Base-by-base conservation (phyloP, 352 stramenopile species). In the Globisporangium cylindrosporum region DNA sequence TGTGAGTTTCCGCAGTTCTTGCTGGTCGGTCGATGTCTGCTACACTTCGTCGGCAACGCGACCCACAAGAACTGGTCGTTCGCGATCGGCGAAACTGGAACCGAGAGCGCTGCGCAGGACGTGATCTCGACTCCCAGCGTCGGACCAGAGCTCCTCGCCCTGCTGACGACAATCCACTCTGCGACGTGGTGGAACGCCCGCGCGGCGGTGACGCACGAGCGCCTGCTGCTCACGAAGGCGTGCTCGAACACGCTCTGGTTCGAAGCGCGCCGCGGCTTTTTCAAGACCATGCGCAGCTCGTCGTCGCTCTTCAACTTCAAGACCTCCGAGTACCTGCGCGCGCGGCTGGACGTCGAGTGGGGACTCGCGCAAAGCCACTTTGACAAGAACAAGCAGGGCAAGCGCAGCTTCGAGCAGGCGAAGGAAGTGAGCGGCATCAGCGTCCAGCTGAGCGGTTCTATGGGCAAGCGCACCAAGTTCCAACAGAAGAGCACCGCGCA, bases 401-500 rank as follows among this genome's bases (percentile, higher is more conserved):
- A 98, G 75, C 64, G 71, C 18, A 97, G 80, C 15, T 98, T 99
- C 72, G 75, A 86, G 29, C 72, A 89, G 22, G 93, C 96, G 1
- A 83, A 97, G 68, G 77, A 90, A 41, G 77, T 88, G 29, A 96
- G 82, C 29, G 86, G 89, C 29, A 74, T 99, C 22, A 79, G 73
- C 41, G 86, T 97, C 2, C 74, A 97, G 68, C 77, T 99, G 34
- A 98, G 89, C 22, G 97, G 95, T 18, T 94, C 90, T 3, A 74
- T 98, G 71, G 97, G 97, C 43, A 98, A 97, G 74, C 85, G 95
- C 58, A 99, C 95, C 48, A 99, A 99, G 73, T 99, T 92, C 74
- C 96, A 99, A 73, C 78, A 90, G 70, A 94, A 97, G 60, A 88
- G 84, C 63, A 90, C 92, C 12, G 90, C 96, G 66, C 94, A 98